Conservation (phyloP, 2,329 filamentous ascomycete genomes). For the Ustilaginoidea virens region DNA sequence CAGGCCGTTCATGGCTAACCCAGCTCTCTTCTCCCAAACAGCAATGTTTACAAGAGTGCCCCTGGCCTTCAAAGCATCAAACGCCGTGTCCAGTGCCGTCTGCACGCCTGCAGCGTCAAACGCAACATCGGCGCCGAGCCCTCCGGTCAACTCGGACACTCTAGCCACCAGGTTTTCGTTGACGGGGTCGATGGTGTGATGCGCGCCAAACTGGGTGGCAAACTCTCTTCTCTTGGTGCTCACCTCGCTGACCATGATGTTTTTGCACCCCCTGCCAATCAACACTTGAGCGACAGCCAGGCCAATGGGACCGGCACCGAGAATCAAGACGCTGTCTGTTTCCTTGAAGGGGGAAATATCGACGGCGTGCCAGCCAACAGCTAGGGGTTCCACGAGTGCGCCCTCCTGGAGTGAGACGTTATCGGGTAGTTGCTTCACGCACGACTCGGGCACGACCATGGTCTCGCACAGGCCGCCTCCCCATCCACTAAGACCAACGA, state of each 20-base stretch:
- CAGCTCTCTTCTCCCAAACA: slow-evolving; percentile 38
- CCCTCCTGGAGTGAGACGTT: slow-evolving; percentile 33
- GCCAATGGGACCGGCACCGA: slow-evolving; percentile 35
- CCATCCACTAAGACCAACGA: slow-evolving; percentile 22
- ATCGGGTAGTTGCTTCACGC: slow-evolving; percentile 33
- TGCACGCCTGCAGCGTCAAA: slow-evolving; percentile 48
- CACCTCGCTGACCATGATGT: slow-evolving; percentile 31
- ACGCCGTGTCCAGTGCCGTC: slow-evolving; percentile 28
- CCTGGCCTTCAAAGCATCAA: slow-evolving; percentile 30
- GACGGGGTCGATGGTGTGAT: slow-evolving; percentile 24
- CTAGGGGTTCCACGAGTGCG: slow-evolving; percentile 35
- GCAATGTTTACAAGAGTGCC: slow-evolving; percentile 50
- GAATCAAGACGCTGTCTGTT: slow-evolving; percentile 28
- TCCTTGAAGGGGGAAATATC: slow-evolving; percentile 25
- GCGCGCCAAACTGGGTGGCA: slow-evolving; percentile 26
- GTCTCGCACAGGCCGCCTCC: slow-evolving; percentile 39
- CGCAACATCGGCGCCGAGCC: slow-evolving; percentile 37
- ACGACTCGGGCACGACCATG: slow-evolving; percentile 32
- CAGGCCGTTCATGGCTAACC: slow-evolving; percentile 9
- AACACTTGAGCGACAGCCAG: slow-evolving; percentile 29
- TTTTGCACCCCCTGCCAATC: slow-evolving; percentile 29
- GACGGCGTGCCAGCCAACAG: slow-evolving; percentile 29
- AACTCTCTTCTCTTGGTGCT: slow-evolving; percentile 24
- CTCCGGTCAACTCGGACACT: slow-evolving; percentile 29
- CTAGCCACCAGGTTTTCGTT: slow-evolving; percentile 29